phyloP scores from a whole-genome alignment of 208 protist genomes.

The Leishmania arabica region DNA sequence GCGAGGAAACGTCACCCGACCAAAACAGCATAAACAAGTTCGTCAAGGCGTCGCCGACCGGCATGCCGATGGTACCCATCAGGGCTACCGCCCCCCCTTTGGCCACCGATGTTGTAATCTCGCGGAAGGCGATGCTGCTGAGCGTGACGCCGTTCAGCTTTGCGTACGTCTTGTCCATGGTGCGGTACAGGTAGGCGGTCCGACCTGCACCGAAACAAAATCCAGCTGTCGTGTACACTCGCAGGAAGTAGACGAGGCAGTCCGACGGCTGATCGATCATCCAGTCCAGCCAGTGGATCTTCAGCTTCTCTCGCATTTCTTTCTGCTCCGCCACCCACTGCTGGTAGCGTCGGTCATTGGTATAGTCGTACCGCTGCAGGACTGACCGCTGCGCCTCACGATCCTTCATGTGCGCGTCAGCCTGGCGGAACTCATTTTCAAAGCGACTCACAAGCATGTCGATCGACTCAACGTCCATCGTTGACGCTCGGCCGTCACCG shows the following conservation, averaged over 20 bases:
- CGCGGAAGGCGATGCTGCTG: constrained; percentile 58
- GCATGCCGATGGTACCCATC: constrained; percentile 50
- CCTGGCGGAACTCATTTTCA: constrained; percentile 53
- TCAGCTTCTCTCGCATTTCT: constrained; percentile 50
- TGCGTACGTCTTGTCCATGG: constrained; percentile 90
- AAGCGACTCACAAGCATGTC: constrained; percentile 60
- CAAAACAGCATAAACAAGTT: constrained; percentile 28
- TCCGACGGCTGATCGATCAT: constrained; percentile 63
- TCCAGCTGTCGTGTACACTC: constrained; percentile 70
- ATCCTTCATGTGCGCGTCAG: constrained; percentile 54
- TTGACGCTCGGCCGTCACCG: constrained; percentile 40
- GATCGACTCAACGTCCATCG: constrained; percentile 72
- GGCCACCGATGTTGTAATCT: constrained; percentile 61
- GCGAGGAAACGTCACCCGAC: constrained; percentile 43
- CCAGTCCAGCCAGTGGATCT: constrained; percentile 83
- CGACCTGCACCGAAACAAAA: constrained; percentile 80
- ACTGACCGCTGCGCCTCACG: constrained; percentile 32
- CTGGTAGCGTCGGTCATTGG: constrained; percentile 69
- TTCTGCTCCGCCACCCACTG: constrained; percentile 77
- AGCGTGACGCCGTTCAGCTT: constrained; percentile 85
- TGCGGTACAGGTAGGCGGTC: constrained; percentile 79
- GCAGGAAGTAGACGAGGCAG: constrained; percentile 61
- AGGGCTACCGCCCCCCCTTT: constrained; percentile 58
- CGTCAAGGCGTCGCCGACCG: constrained; percentile 49
- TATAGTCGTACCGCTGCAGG: constrained; percentile 72